Base-by-base conservation (phyloP, 1,284 basidiomycete genomes). In the Rhodotorula glutinis region DNA sequence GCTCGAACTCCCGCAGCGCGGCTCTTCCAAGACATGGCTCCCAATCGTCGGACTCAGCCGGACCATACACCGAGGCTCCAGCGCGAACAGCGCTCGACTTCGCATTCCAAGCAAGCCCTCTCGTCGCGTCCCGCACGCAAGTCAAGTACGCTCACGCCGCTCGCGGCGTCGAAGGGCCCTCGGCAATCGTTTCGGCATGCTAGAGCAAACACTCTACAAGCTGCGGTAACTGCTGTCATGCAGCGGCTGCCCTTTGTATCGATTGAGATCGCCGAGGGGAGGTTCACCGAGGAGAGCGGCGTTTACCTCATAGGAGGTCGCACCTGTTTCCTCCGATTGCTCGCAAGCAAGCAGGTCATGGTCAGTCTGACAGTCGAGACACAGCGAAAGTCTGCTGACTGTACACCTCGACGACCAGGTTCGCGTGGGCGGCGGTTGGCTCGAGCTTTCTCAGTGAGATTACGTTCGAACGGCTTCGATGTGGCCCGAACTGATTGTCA, bases 221-320 rank as follows among this genome's bases (percentile, higher is more conserved):
- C 94, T 30, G 93, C 92, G 3, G 89, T 98, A 53, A 91, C 90
- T 11, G 86, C 89, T 72, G 89, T 97, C 55, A 85, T 97, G 68
- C 96, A 96, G 79, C 86, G 86, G 67, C 83, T 98, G 52, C 85
- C 90, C 75, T 73, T 80, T 44, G 89, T 96, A 75, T 90, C 87
- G 59, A 83, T 95, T 41, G 86, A 90, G 73, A 86, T 90, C 4
- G 87, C 91, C 2, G 85, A 86, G 21, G n/a, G 87, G 87, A 62
- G 87, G 85, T 92, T 90, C 90, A 88, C 87, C 76, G 91, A 93
- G 77, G 87, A 91, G 78, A 91, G 90, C 67, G 92, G 92, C 23
- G 92, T 91, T 3, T 96, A 96, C 77, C 94, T 91, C 91, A 95
- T 96, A 74, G 92, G 92, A 16, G 87, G 79, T 2, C 92, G 88